Evolutionary conservation across 2,329 filamentous ascomycete genomes (phyloP), one percentile per base, ranked within the genome.

Genomic region (Sclerotinia minor): DNA sequence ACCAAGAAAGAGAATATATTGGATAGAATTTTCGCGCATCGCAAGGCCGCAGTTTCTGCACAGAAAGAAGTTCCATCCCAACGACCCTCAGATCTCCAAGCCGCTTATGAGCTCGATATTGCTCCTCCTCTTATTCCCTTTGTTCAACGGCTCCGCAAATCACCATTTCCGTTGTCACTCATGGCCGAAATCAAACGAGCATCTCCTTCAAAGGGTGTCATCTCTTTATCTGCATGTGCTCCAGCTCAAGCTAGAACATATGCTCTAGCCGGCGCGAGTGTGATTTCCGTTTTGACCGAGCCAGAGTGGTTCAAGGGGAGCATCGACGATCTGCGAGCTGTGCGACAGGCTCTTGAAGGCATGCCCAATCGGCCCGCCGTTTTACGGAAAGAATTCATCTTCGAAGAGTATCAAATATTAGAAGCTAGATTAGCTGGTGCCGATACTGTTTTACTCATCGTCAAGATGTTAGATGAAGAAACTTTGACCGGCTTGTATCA

Each of bases 291-390:
- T n/a, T 85, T 99, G 58, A 99, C 95, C 0, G 95, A 99, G 79
- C 95, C 96, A 0, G 91, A 98, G 76, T 99, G 95, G 95, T 99
- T 99, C 83, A 98, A 97, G 81, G 95, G 95, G 59, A 96, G 91
- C 79, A 94, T 99, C 69, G 94, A 99, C 68, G 95, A 99, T 77
- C 81, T 99, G 65, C 87, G 91, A 69, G 88, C 90, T 45, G 95
- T 98, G 41, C 88, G 95, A 55, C 91, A 94, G 78, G 93, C 92
- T 60, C 82, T 99, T n/a, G 87, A 93, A 74, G 90, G 91, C 17
- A 93, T 99, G 89, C 89, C 92, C 1, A 96, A 97, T 77, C 86
- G 95, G 64, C 96, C 95, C 3, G 96, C 94, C 2, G 86, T 99
- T 17, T 81, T 99, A 41, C 89, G 96, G 32, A 99, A 99, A 77